phyloP scores from a whole-genome alignment of 169 alveolate species.

The Eimeria brunetti region DNA sequence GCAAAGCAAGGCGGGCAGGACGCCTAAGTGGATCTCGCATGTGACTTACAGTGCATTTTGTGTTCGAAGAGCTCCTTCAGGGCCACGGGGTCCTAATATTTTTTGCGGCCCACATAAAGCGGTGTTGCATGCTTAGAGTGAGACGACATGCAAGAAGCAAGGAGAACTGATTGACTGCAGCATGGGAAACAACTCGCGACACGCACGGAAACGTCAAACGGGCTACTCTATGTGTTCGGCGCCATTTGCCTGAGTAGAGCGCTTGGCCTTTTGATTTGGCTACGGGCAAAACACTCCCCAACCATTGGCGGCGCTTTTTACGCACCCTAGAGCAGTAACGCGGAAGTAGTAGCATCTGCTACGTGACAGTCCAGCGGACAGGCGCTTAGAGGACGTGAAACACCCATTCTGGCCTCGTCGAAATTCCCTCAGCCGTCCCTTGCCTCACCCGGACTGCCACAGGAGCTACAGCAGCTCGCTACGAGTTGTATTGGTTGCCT shows the following conservation, averaged over 20 bases:
- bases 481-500: neutral
- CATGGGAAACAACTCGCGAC: neutral
- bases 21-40: neutral
- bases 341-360: neutral
- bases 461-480: no score
- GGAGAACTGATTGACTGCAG: neutral
- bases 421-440: neutral
- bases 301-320: neutral
- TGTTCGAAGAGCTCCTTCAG: neutral
- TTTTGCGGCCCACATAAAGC: no score
- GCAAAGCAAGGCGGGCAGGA: neutral
- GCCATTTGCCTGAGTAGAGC: neutral
- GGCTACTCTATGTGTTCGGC: neutral
- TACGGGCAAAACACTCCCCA: neutral
- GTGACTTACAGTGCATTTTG: neutral
- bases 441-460: neutral
- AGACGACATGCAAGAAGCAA: neutral
- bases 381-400: neutral
- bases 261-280: neutral
- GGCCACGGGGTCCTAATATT: neutral
- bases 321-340: neutral
- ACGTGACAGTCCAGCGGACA: neutral
- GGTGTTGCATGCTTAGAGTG: neutral
- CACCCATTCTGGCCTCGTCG: neutral
- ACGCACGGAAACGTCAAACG: neutral